A percentile compares a stretch with the other conserved stretches of the same genome.
These are phyloP conservation scores for Mycena sanguinolenta DNA, from an alignment of 768 basidiomycete species.

Conservation along the genomic window DNA sequence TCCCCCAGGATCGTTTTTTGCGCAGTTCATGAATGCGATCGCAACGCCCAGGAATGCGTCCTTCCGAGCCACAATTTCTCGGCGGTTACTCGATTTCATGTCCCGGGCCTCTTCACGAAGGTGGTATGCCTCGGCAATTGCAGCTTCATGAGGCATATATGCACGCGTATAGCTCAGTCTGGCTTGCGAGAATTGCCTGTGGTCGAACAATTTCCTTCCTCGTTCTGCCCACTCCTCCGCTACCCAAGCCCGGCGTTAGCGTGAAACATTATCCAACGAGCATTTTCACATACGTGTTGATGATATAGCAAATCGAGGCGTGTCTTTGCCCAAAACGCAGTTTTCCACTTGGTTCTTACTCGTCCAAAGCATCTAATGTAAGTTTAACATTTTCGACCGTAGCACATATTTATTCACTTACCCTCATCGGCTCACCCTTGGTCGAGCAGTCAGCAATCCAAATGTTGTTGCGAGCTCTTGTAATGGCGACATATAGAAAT, in stretches of 20 bases:
- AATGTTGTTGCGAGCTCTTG: slow-evolving; percentile 75
- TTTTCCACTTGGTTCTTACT: slow-evolving; percentile 59
- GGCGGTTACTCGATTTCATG: slow-evolving; percentile 39
- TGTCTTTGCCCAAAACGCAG: slow-evolving; percentile 60
- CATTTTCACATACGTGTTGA: slow-evolving; percentile 51
- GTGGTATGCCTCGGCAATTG: slow-evolving; percentile 65
- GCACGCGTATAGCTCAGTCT: slow-evolving; percentile 68
- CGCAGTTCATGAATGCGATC: slow-evolving; percentile 62
- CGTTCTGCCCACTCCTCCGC: slow-evolving; percentile 52
- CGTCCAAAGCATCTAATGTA: slow-evolving; percentile 65
- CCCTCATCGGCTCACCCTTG: slow-evolving; percentile 70
- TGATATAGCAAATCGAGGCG: slow-evolving; percentile 67
- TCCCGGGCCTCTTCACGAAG: slow-evolving; percentile 64
- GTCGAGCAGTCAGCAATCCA: slow-evolving; percentile 78
- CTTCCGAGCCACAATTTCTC: slow-evolving; percentile 42
- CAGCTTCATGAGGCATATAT: slow-evolving; percentile 54
- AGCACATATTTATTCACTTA: slow-evolving; percentile 45
- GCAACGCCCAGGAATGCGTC: slow-evolving; percentile 60
- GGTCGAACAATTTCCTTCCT: slow-evolving; percentile 53
- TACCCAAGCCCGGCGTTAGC: not conserved
- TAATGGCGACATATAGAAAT: slow-evolving; percentile 78
- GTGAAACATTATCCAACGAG: not conserved
- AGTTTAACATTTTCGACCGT: slow-evolving; percentile 4
- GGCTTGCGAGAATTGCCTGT: slow-evolving; percentile 64
- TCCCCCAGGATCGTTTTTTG: slow-evolving; percentile 35